Percentiles rank a stretch among this genome's conserved stretches.
phyloP scores from a whole-genome alignment of 306 rosid species.

The Prunus davidiana region DNA sequence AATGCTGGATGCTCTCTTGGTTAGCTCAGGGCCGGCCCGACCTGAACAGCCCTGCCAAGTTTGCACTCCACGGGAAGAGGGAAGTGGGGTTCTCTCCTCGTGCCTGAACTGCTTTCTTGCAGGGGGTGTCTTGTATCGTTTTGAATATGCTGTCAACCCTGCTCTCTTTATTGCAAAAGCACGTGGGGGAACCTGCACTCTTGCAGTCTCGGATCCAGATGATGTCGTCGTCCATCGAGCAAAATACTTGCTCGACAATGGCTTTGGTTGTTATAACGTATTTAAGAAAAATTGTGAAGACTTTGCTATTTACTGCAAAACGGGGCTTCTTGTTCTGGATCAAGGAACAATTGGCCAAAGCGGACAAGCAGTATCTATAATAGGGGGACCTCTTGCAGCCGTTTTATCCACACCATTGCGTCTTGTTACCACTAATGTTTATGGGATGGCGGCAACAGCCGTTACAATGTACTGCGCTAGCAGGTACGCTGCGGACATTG shows the following conservation, averaged over 20 bases:
- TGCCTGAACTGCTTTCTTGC: slow-evolving; percentile 89
- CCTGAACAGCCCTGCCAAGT: slow-evolving; percentile 43
- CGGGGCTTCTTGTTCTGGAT: slow-evolving; percentile 70
- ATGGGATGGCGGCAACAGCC: slow-evolving; percentile 76
- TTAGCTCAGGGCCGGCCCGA: slow-evolving; percentile 74
- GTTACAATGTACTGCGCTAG: slow-evolving; percentile 79
- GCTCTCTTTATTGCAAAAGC: slow-evolving; percentile 81
- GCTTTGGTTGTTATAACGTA: slow-evolving; percentile 79
- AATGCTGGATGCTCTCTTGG: slow-evolving; percentile 61
- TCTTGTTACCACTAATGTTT: slow-evolving; percentile 62
- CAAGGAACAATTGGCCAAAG: slow-evolving; percentile 72
- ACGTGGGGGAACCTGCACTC: slow-evolving; percentile 94
- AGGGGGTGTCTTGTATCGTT: slow-evolving; percentile 83
- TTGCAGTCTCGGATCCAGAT: slow-evolving; percentile 60
- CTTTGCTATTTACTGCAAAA: slow-evolving; percentile 93
- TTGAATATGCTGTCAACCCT: slow-evolving; percentile 67
- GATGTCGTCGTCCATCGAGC: slow-evolving; percentile 76
- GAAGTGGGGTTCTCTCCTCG: slow-evolving; percentile 59
- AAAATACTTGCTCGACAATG: slow-evolving; percentile 60
- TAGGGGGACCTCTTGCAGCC: slow-evolving; percentile 95
- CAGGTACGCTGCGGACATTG: slow-evolving; percentile 80
- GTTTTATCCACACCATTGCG: slow-evolving; percentile 70
- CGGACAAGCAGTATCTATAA: slow-evolving; percentile 80
- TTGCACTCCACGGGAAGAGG: slow-evolving; percentile 51
- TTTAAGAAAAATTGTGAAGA: slow-evolving; percentile 96